A percentile compares a stretch with the other conserved stretches of the same genome.
These are phyloP conservation scores for Suillus discolor DNA, from an alignment of 768 basidiomycete genomes.

Conservation along the genomic window DNA sequence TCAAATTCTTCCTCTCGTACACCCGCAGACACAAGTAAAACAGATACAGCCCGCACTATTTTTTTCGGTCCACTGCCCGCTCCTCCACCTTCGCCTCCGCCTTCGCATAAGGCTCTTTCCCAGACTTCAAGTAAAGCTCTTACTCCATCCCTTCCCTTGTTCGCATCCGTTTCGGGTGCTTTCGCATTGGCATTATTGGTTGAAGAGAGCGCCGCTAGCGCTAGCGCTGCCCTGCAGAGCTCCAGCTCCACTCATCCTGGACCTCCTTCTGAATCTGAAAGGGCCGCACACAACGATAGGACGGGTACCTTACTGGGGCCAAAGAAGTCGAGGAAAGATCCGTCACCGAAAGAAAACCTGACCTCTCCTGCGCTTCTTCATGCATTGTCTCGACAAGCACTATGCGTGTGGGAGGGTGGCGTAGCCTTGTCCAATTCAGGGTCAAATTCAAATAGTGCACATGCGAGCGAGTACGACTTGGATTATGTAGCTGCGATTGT, in stretches of 20 bases:
- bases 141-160: conserved; percentile 43
- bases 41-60: conserved; percentile 32
- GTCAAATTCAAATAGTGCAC: neutral
- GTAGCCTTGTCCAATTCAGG: neutral
- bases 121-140: neutral
- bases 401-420: conserved; percentile 43
- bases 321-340: neutral
- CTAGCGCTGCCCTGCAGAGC: conserved; percentile 1
- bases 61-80: conserved; percentile 28
- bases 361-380: conserved; percentile 43
- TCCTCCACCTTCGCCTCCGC: conserved; percentile 12
- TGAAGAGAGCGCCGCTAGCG: conserved; percentile 20
- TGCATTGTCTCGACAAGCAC: conserved; percentile 50
- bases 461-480: conserved; percentile 45
- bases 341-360: conserved; percentile 27
- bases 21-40: conserved; percentile 19
- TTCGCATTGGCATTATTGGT: conserved; percentile 61
- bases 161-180: conserved; percentile 57
- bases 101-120: conserved; percentile 12
- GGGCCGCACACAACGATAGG: neutral
- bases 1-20: conserved; percentile 4
- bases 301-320: neutral
- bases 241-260: neutral
- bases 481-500: conserved; percentile 64
- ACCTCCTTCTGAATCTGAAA: conserved; percentile 20